phyloP scores from a whole-genome alignment of 129 eudicot species.

The Daucus carota region DNA sequence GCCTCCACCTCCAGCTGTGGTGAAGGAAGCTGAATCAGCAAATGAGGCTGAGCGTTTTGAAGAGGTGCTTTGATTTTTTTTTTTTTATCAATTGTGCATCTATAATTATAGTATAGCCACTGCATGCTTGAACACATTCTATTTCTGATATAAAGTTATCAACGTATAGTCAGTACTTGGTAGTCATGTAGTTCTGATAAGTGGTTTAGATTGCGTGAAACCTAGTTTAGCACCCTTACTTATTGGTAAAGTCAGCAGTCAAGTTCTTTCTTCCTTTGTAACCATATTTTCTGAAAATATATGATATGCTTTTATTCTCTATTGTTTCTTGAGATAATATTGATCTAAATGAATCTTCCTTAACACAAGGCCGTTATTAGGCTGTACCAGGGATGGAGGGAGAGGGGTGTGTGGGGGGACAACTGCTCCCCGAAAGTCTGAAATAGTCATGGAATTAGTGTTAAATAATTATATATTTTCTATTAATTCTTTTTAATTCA shows the following conservation, averaged over 20 bases:
- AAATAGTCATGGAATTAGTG: too few species aligned
- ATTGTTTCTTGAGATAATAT: background rate
- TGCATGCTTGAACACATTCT: background rate
- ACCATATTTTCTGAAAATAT: background rate
- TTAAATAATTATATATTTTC: too few species aligned
- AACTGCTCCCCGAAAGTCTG: too few species aligned
- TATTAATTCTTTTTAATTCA: too few species aligned
- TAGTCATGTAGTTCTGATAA: background rate
- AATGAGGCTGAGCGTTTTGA: conserved; percentile 99
- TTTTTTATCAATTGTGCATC: background rate
- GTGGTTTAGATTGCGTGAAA: background rate
- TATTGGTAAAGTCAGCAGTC: background rate
- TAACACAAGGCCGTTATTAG: background rate
- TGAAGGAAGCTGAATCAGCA: conserved; percentile 79
- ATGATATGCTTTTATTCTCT: background rate
- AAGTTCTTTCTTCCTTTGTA: background rate
- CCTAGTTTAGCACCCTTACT: background rate
- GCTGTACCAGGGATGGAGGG: too few species aligned
- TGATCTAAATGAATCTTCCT: background rate
- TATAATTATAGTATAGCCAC: background rate
- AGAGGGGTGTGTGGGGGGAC: too few species aligned
- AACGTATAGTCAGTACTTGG: too few species aligned
- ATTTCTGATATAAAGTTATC: background rate
- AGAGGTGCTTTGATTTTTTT: conserved; percentile 47
- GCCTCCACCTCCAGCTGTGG: conserved; percentile 98